A percentile compares a stretch with the other conserved stretches of the same genome.
phyloP scores from a whole-genome alignment of 441 rosid species.

The Biscutella auriculata region DNA sequence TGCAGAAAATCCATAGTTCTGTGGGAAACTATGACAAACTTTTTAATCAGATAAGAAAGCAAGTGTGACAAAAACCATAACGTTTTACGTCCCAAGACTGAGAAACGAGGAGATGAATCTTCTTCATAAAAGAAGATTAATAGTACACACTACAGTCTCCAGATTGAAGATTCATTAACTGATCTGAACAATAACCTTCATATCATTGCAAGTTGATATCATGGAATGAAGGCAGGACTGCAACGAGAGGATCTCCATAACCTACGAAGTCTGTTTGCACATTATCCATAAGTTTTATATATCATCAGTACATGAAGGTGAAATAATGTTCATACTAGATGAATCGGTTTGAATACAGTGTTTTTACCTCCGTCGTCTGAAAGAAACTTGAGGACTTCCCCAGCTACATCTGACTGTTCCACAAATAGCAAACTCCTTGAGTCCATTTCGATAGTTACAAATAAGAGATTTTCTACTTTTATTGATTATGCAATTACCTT shows the following conservation, averaged over 20 bases:
- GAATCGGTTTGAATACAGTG: neutral
- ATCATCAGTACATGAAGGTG: neutral
- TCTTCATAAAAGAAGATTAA: neutral
- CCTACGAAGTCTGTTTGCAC: conserved; percentile 56
- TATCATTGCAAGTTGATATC: conserved; percentile 31
- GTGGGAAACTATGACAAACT: neutral
- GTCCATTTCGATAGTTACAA: neutral
- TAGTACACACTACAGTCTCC: neutral
- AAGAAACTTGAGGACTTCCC: conserved; percentile 77
- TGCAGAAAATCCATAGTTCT: neutral
- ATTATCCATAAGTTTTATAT: neutral
- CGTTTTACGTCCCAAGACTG: neutral
- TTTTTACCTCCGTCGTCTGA: conserved; percentile 69
- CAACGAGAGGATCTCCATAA: conserved; percentile 75
- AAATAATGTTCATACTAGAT: neutral
- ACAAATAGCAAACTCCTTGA: conserved; percentile 6
- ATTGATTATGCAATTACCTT: conserved; percentile 35
- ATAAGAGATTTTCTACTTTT: neutral
- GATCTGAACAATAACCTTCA: neutral
- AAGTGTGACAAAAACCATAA: neutral
- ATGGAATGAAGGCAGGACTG: conserved; percentile 75
- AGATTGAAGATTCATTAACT: neutral
- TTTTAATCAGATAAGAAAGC: no score
- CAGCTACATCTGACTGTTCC: conserved; percentile 84
- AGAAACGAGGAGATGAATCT: neutral